Conservation (phyloP, 2,329 filamentous ascomycete genomes). For the Ophidiomyces ophidiicola region DNA sequence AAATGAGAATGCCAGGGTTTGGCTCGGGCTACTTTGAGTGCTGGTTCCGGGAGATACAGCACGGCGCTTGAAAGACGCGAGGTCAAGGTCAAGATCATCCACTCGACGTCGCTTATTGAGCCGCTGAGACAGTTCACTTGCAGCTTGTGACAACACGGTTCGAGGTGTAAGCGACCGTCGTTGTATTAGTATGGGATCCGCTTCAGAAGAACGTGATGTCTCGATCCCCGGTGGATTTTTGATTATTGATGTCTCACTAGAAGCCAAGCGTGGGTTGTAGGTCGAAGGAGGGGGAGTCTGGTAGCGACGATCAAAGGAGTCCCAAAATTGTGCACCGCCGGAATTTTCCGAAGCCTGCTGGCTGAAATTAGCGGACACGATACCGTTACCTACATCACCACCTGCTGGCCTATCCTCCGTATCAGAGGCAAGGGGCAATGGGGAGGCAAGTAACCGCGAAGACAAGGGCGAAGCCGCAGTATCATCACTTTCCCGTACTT, state of each 20-base stretch:
- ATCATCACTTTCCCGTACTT: slow-evolving; percentile 81
- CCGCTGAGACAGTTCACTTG: slow-evolving; percentile 11
- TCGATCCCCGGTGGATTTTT: slow-evolving; percentile 30
- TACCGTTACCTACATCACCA: slow-evolving; percentile 22
- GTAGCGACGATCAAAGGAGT: slow-evolving; percentile 58
- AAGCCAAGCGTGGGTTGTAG: slow-evolving; percentile 21
- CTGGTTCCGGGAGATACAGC: slow-evolving; percentile 88
- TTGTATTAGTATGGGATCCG: background rate
- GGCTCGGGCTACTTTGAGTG: slow-evolving; percentile 65
- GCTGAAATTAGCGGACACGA: slow-evolving; percentile 57
- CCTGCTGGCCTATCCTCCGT: slow-evolving; percentile 20
- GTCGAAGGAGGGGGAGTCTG: slow-evolving; percentile 51
- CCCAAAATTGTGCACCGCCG: slow-evolving; percentile 64
- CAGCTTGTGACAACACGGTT: slow-evolving; percentile 8
- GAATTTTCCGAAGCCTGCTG: slow-evolving; percentile 61
- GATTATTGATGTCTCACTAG: slow-evolving; percentile 31
- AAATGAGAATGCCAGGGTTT: slow-evolving; percentile 30
- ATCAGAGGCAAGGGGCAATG: slow-evolving; percentile 5
- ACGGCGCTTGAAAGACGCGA: slow-evolving; percentile 73
- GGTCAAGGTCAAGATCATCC: slow-evolving; percentile 75
- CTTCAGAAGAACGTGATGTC: background rate
- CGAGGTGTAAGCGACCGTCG: slow-evolving; percentile 19
- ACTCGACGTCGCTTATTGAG: slow-evolving; percentile 58
- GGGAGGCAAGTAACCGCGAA: slow-evolving; percentile 10
- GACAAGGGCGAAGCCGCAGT: slow-evolving; percentile 35